Base-by-base conservation (phyloP, 371 early-diverging fungal genomes). In the Actinomortierella wolfii region DNA sequence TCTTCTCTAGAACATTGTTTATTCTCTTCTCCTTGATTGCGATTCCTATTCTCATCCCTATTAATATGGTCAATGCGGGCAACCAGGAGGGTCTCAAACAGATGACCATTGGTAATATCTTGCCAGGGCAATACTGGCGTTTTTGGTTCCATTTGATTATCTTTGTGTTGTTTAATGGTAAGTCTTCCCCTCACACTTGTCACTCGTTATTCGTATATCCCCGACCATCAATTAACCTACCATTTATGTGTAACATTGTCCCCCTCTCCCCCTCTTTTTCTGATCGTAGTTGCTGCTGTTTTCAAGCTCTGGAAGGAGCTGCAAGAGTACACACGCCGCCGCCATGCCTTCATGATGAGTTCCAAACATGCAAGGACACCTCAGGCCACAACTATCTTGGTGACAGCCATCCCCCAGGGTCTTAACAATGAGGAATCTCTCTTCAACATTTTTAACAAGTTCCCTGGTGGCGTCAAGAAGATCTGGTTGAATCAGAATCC, bases 381-480 rank as follows among this genome's bases (percentile, higher is more conserved):
- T 14, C 82, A 81, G 52, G 81, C 91, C 1, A 84, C 86, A 29
- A 90, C 89, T 2, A 70, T 92, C 24, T 82, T 83, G 55, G 86
- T 92, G 7, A 82, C 85, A 2, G 82, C 82, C 13, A 83, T 85
- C 61, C 91, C 84, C 15, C 54, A 57, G 25, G 78, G 78, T 50
- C 76, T 77, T 46, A 80, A 78, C 64, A 78, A 70, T n/a, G 78
- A 80, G 24, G 64, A 82, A 26, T 65, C 77, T 1, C 67, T 87
- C 23, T 67, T 57, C 21, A 51, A 76, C 25, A 80, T 90, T 43
- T 92, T 91, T 59, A 74, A 76, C 56, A 63, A 81, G 20, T 91
- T 90, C 52, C 92, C 92, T 13, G 93, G 92, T 18, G 92, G 92
- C 13, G 85, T 92, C 17, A 79, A 83, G 20, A 80, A 83, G 20